Base-by-base conservation (phyloP, 1,284 basidiomycete genomes). In the Rhodofomes roseus region DNA sequence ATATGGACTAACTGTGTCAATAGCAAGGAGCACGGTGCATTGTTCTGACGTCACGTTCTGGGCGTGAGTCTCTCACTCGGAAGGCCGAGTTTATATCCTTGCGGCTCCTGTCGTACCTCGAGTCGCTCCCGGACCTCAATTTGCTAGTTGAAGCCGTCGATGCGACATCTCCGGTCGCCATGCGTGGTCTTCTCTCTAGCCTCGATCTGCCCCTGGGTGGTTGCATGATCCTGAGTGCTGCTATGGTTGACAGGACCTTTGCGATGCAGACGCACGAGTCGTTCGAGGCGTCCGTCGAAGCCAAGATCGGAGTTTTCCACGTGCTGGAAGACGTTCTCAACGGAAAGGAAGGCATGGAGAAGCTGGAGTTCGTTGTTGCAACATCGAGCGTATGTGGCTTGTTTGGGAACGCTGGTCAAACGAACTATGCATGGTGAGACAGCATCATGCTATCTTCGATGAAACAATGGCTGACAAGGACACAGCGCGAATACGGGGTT, bases 341-440 rank as follows among this genome's bases (percentile, higher is more conserved):
- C 22, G 50, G 50, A 1, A 52, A 52, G 50, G 31, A 71, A 7
- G 58, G 67, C 46, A 59, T 68, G 25, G 68, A 51, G 11, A 59
- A 25, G 9, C 62, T 78, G 16, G 77, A 79, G 36, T 79, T 79
- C 63, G 44, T 77, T 1, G 60, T 78, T 31, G 66, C 71, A 0
- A 73, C 77, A 55, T 75, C 77, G 0, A 76, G 75, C 0, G 66
- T 77, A 1, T 66, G 72, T 1, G 71, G 69, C 1, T 37, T 73
- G 20, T 71, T 77, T 51, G 78, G 78, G 7, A 75, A 68, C 60
- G 65, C 69, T 18, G 77, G 77, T 0, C 78, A 79, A 62, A 72
- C 77, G 0, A 77, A 76, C 56, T 79, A 79, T 64, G 68, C 71
- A 11, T 67, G 68, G 76, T 77, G 39, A 43, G 31, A 11, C 31